Conservation (phyloP, 495 filamentous ascomycete genomes). For the Cairneyella variabilis region DNA sequence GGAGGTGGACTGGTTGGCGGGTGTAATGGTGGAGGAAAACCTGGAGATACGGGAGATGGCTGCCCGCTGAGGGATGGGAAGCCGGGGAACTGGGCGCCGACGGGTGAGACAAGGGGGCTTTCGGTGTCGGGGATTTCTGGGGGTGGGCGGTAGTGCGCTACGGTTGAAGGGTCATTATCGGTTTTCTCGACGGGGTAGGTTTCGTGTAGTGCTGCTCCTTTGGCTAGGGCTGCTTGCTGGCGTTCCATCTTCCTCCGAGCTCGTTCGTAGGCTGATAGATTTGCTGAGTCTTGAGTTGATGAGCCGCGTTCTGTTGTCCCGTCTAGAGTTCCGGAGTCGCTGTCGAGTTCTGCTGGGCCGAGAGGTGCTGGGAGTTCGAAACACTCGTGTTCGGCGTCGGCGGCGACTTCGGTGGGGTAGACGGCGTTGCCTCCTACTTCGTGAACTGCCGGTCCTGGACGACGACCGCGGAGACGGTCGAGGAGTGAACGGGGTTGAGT, state of each 20-base stretch:
- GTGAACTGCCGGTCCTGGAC: neutral
- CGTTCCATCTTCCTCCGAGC: slow-evolving; percentile 40
- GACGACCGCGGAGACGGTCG: slow-evolving; percentile 10
- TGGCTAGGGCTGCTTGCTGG: slow-evolving; percentile 38
- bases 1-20: slow-evolving; percentile 33
- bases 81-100: slow-evolving; percentile 4
- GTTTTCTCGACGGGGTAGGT: slow-evolving; percentile 30
- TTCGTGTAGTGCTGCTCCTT: slow-evolving; percentile 21
- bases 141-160: slow-evolving; percentile 35
- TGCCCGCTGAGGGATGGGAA: slow-evolving; percentile 7
- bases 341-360: slow-evolving; percentile 47
- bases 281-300: slow-evolving; percentile 23
- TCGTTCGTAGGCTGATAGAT: slow-evolving; percentile 39
- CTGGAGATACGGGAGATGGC: slow-evolving; percentile 19
- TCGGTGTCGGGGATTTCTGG: slow-evolving; percentile 6
- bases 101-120: slow-evolving; percentile 15
- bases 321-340: slow-evolving; percentile 30
- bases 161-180: slow-evolving; percentile 32
- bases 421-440: slow-evolving; percentile 17
- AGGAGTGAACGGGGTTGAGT: slow-evolving; percentile 5
- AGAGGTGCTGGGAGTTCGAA: slow-evolving; percentile 45
- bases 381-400: slow-evolving; percentile 42
- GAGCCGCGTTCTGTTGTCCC: slow-evolving; percentile 33
- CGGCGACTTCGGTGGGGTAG: slow-evolving; percentile 40
- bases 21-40: slow-evolving; percentile 22